Evolutionary conservation across 2,329 filamentous ascomycete species (phyloP), one percentile per base, ranked within the genome.

Genomic region (Neonectria punicea): DNA sequence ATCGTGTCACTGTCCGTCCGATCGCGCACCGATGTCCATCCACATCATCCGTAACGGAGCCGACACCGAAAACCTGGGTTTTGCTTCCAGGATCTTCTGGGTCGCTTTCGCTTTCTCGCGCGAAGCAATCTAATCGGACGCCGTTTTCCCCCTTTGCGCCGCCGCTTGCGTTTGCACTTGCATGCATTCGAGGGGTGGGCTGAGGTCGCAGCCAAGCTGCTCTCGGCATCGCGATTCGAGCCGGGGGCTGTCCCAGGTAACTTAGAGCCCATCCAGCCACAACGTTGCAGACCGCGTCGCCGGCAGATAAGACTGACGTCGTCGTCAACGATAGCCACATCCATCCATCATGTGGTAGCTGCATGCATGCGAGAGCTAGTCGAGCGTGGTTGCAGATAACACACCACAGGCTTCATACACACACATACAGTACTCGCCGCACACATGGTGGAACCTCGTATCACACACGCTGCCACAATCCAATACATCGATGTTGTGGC

Each of bases 221-320:
- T 59, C 43, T 30, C 36, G 56, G 56, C n/a, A 53, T 59, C 44
- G 56, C 41, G 60, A 41, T 34, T n/a, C 43, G 32, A 44, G 47
- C 56, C 41, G 47, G 54, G 54, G 51, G 51, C 36, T 54, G 55
- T 63, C 41, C 61, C 25, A 55, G 41, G 54, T 6, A 25, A 25
- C 25, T 25, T 54, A 39, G 53, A 32, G 50, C 36, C 36, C 16
- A 11, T 43, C 36, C 30, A 54, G 50, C 61, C 50, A 54, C 55
- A 55, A 34, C 55, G 61, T 63, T 44, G 50, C 50, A 53, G 54
- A 63, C 14, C 41, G 49, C 47, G 41, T 32, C 44, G 54, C 30
- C 34, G 30, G 34, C 46, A 58, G 61, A 63, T 59, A 63, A 59
- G n/a, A 43, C 34, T 28, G 36, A 51, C 43, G 43, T 34, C 49